These are phyloP conservation scores for Gillenia trifoliata DNA, from an alignment of 306 rosid genomes.

Conservation along the genomic window DNA sequence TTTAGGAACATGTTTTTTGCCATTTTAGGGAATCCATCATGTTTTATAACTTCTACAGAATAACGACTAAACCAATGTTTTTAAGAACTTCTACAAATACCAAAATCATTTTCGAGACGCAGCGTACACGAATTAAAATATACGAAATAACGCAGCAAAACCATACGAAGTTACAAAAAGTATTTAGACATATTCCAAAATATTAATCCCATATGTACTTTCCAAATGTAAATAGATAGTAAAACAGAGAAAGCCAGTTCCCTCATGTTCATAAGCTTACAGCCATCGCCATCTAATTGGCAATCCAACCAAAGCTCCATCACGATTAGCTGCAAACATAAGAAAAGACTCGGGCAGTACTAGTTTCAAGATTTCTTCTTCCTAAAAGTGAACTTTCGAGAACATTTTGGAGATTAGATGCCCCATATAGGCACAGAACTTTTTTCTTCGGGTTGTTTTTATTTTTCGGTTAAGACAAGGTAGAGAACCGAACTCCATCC, in stretches of 20 bases:
- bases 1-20: neutral
- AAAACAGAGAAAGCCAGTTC: constrained; percentile 44
- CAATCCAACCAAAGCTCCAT: constrained; percentile 39
- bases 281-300: constrained; percentile 34
- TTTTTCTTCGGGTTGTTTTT: constrained; percentile 46
- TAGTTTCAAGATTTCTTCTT: constrained; percentile 48
- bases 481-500: constrained; percentile 26
- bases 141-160: neutral
- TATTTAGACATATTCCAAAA: constrained; percentile 19
- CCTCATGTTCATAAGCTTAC: constrained; percentile 28
- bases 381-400: constrained; percentile 36
- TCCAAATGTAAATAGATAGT: constrained; percentile 38
- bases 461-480: constrained; percentile 36
- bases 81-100: neutral
- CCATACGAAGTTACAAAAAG: neutral
- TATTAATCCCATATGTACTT: constrained; percentile 26
- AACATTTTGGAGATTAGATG: constrained; percentile 32
- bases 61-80: neutral
- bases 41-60: neutral
- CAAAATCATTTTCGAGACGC: neutral
- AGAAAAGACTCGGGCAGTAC: constrained; percentile 34
- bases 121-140: neutral
- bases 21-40: neutral
- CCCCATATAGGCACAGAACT: constrained; percentile 38
- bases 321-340: constrained; percentile 35